Base-by-base conservation (phyloP, 2,329 filamentous ascomycete genomes). In the Pseudonectria buxi region DNA sequence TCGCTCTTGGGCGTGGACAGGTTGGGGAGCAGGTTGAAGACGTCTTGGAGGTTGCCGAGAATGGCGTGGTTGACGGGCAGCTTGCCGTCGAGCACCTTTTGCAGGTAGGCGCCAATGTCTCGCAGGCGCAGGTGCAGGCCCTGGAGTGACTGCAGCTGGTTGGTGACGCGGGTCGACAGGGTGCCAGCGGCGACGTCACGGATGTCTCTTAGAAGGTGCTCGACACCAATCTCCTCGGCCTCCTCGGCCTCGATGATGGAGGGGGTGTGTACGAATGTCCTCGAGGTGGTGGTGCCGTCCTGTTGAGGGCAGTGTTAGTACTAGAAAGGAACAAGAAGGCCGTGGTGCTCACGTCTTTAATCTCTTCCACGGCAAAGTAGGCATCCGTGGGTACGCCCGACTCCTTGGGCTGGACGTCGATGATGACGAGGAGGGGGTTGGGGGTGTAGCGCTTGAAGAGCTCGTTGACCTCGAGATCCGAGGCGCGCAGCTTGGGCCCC, bases 401-500 rank as follows among this genome's bases (percentile, higher is more conserved):
- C 66, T 96, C 90, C 68, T 95, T 95, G 15, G 92, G 90, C 65
- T 96, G 90, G 44, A 98, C 92, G 59, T 98, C 92, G 52, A 98
- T 89, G 64, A 98, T 98, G 59, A 96, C 90, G 35, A 98, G 76
- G 50, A 98, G 72, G 33, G 92, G 92, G 58, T 96, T 94, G 14
- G 92, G 87, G 35, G 89, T 95, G 71, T 98, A 98, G 71, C 89
- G 80, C 74, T 98, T 98, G 78, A 98, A 96, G 40, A 98, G 78
- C 69, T 98, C 92, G 68, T 98, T 98, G 81, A 98, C 95, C 69
- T 96, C 86, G 50, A 98, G 71, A 72, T 98, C 92, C 30, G 92
- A 95, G 37, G 89, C 90, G 59, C 92, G 81, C 56, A 98, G 74
- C 74, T 96, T 98, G 26, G 92, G 92, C 28, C 92, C 92, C 14